Base-by-base conservation (phyloP, 345 rosid species). In the Laguncularia racemosa region DNA sequence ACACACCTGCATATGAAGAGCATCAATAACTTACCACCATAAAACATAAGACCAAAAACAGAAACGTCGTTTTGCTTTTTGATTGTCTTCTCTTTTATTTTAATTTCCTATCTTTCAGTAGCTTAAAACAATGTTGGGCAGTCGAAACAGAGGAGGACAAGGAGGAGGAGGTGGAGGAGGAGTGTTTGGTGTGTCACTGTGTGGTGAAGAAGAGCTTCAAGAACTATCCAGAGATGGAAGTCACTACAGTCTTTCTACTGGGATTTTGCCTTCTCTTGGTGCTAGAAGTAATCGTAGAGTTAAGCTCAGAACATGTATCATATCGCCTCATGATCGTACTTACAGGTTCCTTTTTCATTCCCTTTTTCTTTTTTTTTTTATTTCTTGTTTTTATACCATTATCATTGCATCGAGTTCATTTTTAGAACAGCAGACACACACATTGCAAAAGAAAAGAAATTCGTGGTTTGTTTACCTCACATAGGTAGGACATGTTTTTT, bases 191-290 rank as follows among this genome's bases (percentile, higher is more conserved):
- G 62, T 73, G 20, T 62, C 85, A 5, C 60, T 78, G 0, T 78
- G 89, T 48, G 84, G 85, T 4, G 71, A 83, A 19, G 81, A 87
- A 21, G 90, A 85, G 79, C 46, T 83, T 2, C 95, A 93, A 64
- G 93, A 82, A 71, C 48, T 89, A 12, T 93, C 99, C 0, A 71
- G 90, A 67, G 90, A 85, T 13, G 86, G 89, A 2, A 93, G 99
- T 64, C 91, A 84, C 46, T 89, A 87, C 65, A 93, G 97, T 71
- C 85, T 93, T 46, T 63, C 96, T 0, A 87, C 89, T 28, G 95
- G 87, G 8, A 76, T 93, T 45, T 76, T 93, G 59, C 99, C 99
- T 45, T 75, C 97, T 11, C 96, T 93, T 1, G 99, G 99, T 2
- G 96, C 97, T 7, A 77, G 91, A 67, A 89, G 96, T 66, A 79